These are phyloP conservation scores for Phaeotremella skinneri DNA, from an alignment of 768 basidiomycete genomes.

Conservation along the genomic window DNA sequence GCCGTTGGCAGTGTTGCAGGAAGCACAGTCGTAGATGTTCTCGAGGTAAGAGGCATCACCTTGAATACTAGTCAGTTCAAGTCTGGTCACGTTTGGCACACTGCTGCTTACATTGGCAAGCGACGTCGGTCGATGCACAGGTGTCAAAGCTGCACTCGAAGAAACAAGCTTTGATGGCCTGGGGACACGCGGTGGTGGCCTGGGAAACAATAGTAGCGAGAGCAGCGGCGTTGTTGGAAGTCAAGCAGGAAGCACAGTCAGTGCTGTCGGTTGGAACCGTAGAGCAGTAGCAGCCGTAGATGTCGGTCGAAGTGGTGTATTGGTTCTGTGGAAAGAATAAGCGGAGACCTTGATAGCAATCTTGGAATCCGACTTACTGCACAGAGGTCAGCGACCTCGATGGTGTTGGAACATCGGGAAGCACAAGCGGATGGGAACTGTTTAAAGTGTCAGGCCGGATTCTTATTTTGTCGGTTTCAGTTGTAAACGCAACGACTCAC, in stretches of 20 bases:
- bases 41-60: conserved; percentile 40
- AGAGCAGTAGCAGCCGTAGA: conserved; percentile 50
- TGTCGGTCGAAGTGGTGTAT: conserved; percentile 25
- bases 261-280: conserved; percentile 41
- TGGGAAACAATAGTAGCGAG: conserved; percentile 31
- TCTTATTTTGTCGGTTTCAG: neutral
- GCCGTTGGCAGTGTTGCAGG: conserved; percentile 50
- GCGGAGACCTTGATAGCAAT: neutral
- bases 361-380: conserved; percentile 22
- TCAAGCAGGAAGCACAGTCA: conserved; percentile 45
- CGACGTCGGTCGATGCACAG: conserved; percentile 40
- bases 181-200: conserved; percentile 31
- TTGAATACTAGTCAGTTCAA: neutral
- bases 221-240: conserved; percentile 38
- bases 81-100: neutral
- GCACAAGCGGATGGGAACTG: conserved; percentile 45
- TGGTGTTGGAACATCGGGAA: conserved; percentile 33
- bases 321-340: conserved; percentile 16
- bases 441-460: neutral
- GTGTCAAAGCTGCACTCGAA: conserved; percentile 47
- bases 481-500: neutral
- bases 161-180: conserved; percentile 35
- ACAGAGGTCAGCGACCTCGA: conserved; percentile 43
- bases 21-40: conserved; percentile 50
- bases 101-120: conserved; percentile 46